Percentiles rank a stretch among this genome's conserved stretches.
phyloP scores from a whole-genome alignment of 75 land plant species.

The Pinus taeda region DNA sequence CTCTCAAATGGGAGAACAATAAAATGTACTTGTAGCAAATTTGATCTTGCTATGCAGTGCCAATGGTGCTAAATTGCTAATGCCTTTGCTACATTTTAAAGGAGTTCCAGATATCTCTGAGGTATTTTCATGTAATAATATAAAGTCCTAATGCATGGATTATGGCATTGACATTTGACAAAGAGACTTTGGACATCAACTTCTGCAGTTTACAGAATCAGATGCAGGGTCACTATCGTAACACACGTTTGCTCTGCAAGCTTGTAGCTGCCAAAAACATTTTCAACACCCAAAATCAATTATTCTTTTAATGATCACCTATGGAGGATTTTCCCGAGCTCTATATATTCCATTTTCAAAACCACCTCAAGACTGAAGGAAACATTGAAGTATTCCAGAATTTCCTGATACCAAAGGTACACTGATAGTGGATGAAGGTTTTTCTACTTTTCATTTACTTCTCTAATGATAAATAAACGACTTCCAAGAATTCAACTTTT shows the following conservation, averaged over 20 bases:
- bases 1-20: not conserved
- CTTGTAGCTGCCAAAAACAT: not conserved
- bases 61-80: not conserved
- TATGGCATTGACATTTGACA: not conserved
- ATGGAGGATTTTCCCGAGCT: not conserved
- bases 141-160: not conserved
- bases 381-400: not conserved
- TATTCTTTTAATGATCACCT: not conserved
- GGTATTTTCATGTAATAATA: not conserved
- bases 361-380: not conserved
- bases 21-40: not conserved
- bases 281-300: not conserved
- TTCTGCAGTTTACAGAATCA: not conserved
- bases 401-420: not conserved
- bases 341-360: not conserved
- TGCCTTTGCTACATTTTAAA: not conserved
- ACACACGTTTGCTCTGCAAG: not conserved
- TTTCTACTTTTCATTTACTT: constrained; percentile 1
- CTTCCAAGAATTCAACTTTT: not conserved
- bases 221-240: not conserved
- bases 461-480: not conserved
- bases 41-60: not conserved
- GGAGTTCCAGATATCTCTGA: not conserved
- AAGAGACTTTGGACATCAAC: not conserved
- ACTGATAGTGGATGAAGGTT: not conserved